phyloP scores from a whole-genome alignment of 305 asterid genomes.

The Petunia hybrid region DNA sequence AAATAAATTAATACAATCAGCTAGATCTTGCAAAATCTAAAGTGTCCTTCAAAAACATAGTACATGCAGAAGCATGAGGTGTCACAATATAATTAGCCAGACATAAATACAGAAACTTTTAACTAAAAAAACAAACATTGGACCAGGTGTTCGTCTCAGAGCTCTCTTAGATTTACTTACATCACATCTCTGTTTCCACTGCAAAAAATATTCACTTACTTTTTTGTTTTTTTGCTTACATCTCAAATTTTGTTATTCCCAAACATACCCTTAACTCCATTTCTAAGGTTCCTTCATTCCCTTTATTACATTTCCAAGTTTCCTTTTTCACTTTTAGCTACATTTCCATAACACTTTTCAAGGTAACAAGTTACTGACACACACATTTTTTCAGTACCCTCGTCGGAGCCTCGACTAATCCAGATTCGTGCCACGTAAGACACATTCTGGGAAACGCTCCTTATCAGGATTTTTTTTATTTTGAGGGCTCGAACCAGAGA shows the following conservation, averaged over 20 bases:
- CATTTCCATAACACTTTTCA: too few species aligned
- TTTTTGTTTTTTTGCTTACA: neutral
- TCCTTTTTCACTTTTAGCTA: neutral
- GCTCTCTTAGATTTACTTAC: neutral
- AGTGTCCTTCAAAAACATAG: neutral
- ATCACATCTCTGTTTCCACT: conserved; percentile 23
- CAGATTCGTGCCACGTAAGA: too few species aligned
- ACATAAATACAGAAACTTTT: neutral
- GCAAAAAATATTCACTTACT: neutral
- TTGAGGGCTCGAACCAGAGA: too few species aligned
- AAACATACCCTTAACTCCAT: neutral
- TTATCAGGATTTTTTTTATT: too few species aligned
- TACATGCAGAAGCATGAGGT: neutral
- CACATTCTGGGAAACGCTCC: too few species aligned
- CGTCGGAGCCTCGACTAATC: too few species aligned
- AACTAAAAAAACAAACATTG: neutral
- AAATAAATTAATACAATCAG: neutral
- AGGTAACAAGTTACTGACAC: too few species aligned
- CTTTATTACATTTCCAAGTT: neutral
- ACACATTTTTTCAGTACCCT: too few species aligned
- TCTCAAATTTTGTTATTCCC: neutral
- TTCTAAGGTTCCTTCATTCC: neutral
- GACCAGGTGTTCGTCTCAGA: conserved; percentile 14
- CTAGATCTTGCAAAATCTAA: neutral
- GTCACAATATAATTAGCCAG: neutral